Evolutionary conservation across 306 rosid genomes (phyloP).

Genomic region (Rosa lucieae): DNA sequence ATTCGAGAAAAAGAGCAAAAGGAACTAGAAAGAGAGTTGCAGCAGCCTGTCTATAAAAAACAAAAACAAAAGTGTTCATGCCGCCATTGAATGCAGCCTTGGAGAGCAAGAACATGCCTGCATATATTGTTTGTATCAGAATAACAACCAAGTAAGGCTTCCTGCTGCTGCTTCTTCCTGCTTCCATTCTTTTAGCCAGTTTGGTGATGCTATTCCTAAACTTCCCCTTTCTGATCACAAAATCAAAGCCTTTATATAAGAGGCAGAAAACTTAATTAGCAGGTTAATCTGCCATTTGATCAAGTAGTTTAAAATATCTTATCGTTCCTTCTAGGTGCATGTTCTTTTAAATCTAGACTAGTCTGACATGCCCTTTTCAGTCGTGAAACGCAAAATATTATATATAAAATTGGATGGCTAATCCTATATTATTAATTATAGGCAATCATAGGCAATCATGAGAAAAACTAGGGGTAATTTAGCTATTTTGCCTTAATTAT

Average conservation of each 20-base stretch:
- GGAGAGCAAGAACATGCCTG: conserved; percentile 60
- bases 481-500: not conserved
- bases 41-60: conserved; percentile 67
- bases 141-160: conserved; percentile 43
- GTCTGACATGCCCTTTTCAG: not conserved
- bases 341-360: not conserved
- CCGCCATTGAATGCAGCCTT: conserved; percentile 82
- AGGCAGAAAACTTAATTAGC: not conserved
- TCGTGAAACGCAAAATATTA: not conserved
- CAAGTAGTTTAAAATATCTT: not conserved
- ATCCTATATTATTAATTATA: not conserved
- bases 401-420: not conserved
- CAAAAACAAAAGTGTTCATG: conserved; percentile 72
- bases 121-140: conserved; percentile 57
- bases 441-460: too few relatives aligned
- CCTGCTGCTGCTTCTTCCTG: not conserved
- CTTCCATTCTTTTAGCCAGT: conserved; percentile 13
- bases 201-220: not conserved
- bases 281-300: not conserved
- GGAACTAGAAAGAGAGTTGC: conserved; percentile 61
- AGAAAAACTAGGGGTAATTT: too few relatives aligned
- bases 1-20: conserved; percentile 50
- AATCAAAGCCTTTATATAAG: not conserved
- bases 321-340: not conserved
- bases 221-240: not conserved